These are phyloP conservation scores for Lactuca sativa DNA, from an alignment of 129 eudicot genomes.

Conservation along the genomic window DNA sequence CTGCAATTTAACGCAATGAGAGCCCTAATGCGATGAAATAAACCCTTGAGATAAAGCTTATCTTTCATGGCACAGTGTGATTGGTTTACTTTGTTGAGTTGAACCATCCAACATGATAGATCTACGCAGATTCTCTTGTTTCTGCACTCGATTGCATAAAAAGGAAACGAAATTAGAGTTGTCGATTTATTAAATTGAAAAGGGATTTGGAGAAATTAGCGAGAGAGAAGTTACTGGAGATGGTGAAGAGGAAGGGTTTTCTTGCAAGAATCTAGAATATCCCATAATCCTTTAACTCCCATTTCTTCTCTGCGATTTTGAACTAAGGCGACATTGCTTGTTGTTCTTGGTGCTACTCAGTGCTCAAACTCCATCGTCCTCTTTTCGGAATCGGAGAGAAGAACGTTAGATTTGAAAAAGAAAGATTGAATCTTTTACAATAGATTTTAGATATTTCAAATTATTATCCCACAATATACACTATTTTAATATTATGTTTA, in stretches of 20 bases:
- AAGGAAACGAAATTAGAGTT: neutral
- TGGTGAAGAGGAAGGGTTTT: constrained; percentile 88
- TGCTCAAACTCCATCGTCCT: neutral
- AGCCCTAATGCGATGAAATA: constrained; percentile 89
- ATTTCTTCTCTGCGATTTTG: constrained; percentile 25
- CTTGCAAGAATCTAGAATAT: constrained; percentile 91
- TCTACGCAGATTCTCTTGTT: constrained; percentile 95
- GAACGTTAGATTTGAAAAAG: constrained; percentile 27
- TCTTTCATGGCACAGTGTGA: constrained; percentile 61
- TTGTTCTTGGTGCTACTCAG: constrained; percentile 5
- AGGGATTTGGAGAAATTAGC: neutral
- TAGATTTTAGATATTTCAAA: neutral
- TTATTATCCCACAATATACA: neutral
- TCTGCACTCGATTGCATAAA: constrained; percentile 34
- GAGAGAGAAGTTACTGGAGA: constrained; percentile 66
- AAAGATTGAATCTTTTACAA: neutral
- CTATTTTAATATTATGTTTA: too few relatives aligned
- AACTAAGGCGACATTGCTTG: constrained; percentile 4
- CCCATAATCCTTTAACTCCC: constrained; percentile 96
- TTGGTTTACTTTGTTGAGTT: constrained; percentile 61
- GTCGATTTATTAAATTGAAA: neutral
- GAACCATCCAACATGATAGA: constrained; percentile 99
- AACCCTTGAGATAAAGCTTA: constrained; percentile 75
- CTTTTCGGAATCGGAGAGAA: neutral
- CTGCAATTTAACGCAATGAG: constrained; percentile 91